These are phyloP conservation scores for Phellinidium pouzarii DNA, from an alignment of 1,284 basidiomycete genomes.

Conservation along the genomic window DNA sequence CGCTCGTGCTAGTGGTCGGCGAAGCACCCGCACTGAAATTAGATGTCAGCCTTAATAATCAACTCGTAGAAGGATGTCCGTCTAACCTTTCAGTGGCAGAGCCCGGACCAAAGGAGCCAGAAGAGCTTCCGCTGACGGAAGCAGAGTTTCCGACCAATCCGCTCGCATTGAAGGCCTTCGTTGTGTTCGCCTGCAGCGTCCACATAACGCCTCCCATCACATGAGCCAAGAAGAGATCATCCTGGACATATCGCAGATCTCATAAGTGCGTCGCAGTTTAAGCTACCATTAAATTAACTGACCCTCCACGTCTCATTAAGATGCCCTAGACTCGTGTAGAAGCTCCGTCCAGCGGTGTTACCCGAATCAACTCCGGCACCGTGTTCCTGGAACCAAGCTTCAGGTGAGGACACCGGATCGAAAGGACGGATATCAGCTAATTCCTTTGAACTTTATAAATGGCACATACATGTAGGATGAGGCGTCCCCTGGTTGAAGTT, in stretches of 20 bases:
- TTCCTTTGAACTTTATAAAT: background rate
- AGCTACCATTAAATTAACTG: constrained; percentile 18
- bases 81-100: background rate
- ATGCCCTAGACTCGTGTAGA: constrained; percentile 78
- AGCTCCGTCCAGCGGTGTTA: constrained; percentile 61
- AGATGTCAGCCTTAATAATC: background rate
- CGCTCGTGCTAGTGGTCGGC: background rate
- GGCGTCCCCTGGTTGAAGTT: constrained; percentile 54
- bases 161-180: constrained; percentile 43
- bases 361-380: constrained; percentile 48
- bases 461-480: constrained; percentile 49
- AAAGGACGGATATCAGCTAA: background rate
- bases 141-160: constrained; percentile 37
- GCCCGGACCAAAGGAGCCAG: constrained; percentile 1
- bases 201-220: constrained; percentile 69
- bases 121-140: background rate
- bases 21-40: background rate
- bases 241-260: constrained; percentile 28
- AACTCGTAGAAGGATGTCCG: background rate
- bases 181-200: constrained; percentile 58
- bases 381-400: constrained; percentile 76
- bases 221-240: constrained; percentile 60
- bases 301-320: constrained; percentile 64
- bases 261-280: background rate
- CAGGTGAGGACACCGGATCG: background rate